These are phyloP conservation scores for Dimocarpus longan DNA, from an alignment of 345 rosid genomes.

Conservation along the genomic window DNA sequence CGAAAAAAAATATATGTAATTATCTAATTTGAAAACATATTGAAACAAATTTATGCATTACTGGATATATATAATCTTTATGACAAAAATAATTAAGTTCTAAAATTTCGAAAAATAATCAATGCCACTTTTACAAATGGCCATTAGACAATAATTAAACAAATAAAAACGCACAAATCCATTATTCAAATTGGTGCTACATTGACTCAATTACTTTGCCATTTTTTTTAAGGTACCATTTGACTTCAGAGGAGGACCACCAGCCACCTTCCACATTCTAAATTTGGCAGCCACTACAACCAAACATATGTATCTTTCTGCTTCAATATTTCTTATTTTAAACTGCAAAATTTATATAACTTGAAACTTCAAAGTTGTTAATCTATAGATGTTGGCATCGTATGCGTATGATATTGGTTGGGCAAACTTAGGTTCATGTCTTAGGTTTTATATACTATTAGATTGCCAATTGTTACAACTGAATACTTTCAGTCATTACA, in stretches of 20 bases:
- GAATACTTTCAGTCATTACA: too few species aligned
- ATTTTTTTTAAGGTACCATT: not conserved
- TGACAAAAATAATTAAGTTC: not conserved
- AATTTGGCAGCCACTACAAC: slow-evolving; percentile 9
- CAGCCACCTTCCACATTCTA: slow-evolving; percentile 8
- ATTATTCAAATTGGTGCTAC: slow-evolving; percentile 13
- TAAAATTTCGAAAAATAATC: not conserved
- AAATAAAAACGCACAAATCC: not conserved
- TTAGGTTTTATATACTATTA: too few species aligned
- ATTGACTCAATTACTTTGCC: not conserved
- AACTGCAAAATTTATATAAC: not conserved
- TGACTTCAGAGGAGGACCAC: not conserved
- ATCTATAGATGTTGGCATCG: too few species aligned
- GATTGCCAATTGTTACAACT: too few species aligned
- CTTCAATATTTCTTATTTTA: not conserved
- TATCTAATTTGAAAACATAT: too few species aligned
- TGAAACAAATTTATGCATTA: too few species aligned
- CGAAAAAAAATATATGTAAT: too few species aligned
- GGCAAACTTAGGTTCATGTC: too few species aligned
- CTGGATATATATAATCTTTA: too few species aligned
- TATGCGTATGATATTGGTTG: too few species aligned
- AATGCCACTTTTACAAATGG: not conserved
- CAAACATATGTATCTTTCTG: not conserved
- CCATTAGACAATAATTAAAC: not conserved
- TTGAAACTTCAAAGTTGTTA: too few species aligned